Evolutionary conservation across 129 eudicot species (phyloP).

Genomic region (Dittrichia graveolens): DNA sequence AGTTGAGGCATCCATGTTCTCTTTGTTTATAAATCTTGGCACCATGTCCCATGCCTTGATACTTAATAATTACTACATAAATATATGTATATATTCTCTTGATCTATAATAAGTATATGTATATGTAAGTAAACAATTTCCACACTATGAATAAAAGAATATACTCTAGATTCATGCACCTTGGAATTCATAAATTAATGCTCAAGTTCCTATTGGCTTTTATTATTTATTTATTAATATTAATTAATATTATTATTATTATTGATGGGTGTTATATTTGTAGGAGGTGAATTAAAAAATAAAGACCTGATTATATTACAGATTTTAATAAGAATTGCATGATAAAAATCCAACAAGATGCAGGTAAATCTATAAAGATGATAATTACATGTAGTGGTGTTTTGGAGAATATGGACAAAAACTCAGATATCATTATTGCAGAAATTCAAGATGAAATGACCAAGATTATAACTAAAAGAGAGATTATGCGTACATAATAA

Average conservation of each 20-base stretch:
- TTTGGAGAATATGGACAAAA: too few species aligned
- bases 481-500: too few species aligned
- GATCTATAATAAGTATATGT: background rate
- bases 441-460: too few species aligned
- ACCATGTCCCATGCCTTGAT: constrained; percentile 35
- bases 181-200: constrained; percentile 7
- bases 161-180: constrained; percentile 24
- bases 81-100: constrained; percentile 11
- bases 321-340: background rate
- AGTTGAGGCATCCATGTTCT: constrained; percentile 41
- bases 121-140: background rate
- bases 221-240: background rate
- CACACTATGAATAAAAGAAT: constrained; percentile 18
- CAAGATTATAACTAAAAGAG: too few species aligned
- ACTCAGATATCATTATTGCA: too few species aligned
- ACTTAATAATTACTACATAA: background rate
- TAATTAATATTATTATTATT: background rate
- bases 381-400: too few species aligned
- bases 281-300: background rate
- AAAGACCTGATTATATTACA: background rate
- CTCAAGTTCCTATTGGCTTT: background rate
- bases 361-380: too few species aligned
- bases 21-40: constrained; percentile 35
- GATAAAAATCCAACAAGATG: too few species aligned
- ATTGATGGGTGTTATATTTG: background rate